A percentile compares a stretch with the other conserved stretches of the same genome.
phyloP scores from a whole-genome alignment of 2,329 filamentous ascomycete species.

The Didymella pomorum region DNA sequence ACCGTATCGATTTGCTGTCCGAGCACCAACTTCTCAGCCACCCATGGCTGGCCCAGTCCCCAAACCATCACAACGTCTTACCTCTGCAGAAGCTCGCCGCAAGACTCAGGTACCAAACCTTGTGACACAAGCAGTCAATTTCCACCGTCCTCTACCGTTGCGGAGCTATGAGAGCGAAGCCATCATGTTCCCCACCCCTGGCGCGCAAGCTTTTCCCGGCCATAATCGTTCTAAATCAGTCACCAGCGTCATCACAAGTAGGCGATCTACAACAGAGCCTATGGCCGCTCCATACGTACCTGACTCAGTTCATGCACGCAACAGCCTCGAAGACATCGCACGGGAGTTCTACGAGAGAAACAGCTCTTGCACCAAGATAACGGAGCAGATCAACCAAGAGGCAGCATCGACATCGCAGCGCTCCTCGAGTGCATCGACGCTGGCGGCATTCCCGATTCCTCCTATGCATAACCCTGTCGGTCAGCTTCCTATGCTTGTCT shows the following conservation, averaged over 20 bases:
- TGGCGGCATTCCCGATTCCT: constrained; percentile 22
- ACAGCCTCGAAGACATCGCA: neutral
- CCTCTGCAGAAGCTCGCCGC: constrained; percentile 6
- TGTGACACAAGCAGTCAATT: constrained; percentile 1
- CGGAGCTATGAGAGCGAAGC: constrained; percentile 26
- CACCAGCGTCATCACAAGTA: constrained; percentile 8
- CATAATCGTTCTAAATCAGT: constrained; percentile 6
- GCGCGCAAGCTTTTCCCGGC: neutral
- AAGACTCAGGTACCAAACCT: neutral
- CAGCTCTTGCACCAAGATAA: neutral
- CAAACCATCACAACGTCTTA: constrained; percentile 8
- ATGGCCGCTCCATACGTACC: constrained; percentile 5
- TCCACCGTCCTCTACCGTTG: constrained; percentile 27
- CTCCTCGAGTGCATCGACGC: constrained; percentile 5
- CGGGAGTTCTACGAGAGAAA: neutral
- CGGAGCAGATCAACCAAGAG: neutral
- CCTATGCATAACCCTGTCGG: constrained; percentile 18
- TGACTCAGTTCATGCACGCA: neutral
- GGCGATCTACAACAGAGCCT: neutral
- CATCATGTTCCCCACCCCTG: constrained; percentile 12
- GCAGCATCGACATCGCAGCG: neutral
- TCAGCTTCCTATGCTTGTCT: constrained; percentile 18
- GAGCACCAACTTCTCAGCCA: neutral
- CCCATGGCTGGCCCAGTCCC: neutral
- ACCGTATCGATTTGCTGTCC: constrained; percentile 2